A percentile compares a stretch with the other conserved stretches of the same genome.
Evolutionary conservation across 1,284 basidiomycete genomes (phyloP).

Genomic region (Sporisorium iseilematis-ciliati): DNA sequence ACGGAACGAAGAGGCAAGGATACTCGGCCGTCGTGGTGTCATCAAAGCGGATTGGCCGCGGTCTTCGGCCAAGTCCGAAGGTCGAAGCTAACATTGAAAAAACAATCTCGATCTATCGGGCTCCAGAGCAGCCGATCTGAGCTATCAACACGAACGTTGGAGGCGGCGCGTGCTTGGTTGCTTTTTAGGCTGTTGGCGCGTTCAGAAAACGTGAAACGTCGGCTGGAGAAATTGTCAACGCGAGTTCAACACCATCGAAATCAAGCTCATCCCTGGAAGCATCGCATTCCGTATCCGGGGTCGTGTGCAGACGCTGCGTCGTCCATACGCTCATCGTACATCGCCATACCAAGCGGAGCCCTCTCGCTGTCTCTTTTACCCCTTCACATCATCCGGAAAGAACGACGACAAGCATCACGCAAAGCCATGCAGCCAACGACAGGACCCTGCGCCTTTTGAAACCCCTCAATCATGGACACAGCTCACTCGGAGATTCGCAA

Average conservation of each 20-base stretch:
- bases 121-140: not conserved
- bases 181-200: slow-evolving; percentile 14
- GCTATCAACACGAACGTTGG: not conserved
- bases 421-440: slow-evolving; percentile 4
- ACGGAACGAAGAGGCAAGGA: slow-evolving; percentile 9
- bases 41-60: not conserved
- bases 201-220: slow-evolving; percentile 1
- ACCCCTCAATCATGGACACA: slow-evolving; percentile 17
- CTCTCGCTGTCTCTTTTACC: too few species aligned
- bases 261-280: slow-evolving; percentile 11
- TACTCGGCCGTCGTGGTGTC: slow-evolving; percentile 24
- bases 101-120: not conserved
- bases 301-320: slow-evolving; percentile 2
- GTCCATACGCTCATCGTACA: not conserved
- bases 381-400: not conserved
- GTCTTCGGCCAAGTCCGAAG: slow-evolving; percentile 28
- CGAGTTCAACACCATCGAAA: slow-evolving; percentile 35
- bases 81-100: too few species aligned
- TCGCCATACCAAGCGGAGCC: too few species aligned
- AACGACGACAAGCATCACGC: not conserved
- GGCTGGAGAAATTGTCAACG: slow-evolving; percentile 9
- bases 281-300: not conserved
- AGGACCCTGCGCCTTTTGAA: not conserved
- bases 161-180: slow-evolving; percentile 1
- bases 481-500: slow-evolving; percentile 1